Percentiles rank a stretch among this genome's conserved stretches.
Conservation (phyloP, 768 basidiomycete species). For the Russula ochroleuca region DNA sequence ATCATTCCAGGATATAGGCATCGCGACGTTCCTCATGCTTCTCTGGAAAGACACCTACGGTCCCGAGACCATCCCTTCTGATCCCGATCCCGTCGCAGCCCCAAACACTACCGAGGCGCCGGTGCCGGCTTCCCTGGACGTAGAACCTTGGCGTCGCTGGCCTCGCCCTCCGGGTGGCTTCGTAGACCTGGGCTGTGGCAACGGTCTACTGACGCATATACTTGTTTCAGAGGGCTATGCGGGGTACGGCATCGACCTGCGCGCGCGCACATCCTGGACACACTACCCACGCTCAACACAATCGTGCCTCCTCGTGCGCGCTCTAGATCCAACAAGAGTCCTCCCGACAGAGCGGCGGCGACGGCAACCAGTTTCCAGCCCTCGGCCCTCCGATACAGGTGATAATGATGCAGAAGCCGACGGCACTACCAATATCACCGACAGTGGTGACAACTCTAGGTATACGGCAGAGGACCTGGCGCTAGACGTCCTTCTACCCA, state of each 20-base stretch:
- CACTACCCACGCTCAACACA: conserved; percentile 66
- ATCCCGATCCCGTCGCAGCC: neutral
- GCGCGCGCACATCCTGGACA: conserved; percentile 79
- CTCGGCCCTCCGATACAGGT: neutral
- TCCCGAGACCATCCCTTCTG: conserved; percentile 3
- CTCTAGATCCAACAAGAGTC: conserved; percentile 59
- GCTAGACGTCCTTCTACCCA: conserved; percentile 34
- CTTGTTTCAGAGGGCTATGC: conserved; percentile 76
- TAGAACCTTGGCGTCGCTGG: conserved; percentile 63
- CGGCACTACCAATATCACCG: neutral
- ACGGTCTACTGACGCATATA: conserved; percentile 89
- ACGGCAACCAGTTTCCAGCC: neutral
- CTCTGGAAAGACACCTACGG: conserved; percentile 78
- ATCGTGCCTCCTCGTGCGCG: conserved; percentile 55
- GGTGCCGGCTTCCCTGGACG: conserved; percentile 22
- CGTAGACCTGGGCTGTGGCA: conserved; percentile 91
- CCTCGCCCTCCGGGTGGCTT: conserved; percentile 81
- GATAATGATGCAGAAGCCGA: neutral
- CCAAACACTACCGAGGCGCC: neutral
- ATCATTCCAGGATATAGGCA: conserved; percentile 75
- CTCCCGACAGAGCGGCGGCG: neutral
- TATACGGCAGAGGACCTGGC: too few species aligned
- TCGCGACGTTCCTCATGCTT: conserved; percentile 88
- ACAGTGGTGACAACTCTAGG: too few species aligned
- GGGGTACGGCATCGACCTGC: conserved; percentile 83